phyloP scores from a whole-genome alignment of 2,329 filamentous ascomycete species.

The Helotiales sp. region DNA sequence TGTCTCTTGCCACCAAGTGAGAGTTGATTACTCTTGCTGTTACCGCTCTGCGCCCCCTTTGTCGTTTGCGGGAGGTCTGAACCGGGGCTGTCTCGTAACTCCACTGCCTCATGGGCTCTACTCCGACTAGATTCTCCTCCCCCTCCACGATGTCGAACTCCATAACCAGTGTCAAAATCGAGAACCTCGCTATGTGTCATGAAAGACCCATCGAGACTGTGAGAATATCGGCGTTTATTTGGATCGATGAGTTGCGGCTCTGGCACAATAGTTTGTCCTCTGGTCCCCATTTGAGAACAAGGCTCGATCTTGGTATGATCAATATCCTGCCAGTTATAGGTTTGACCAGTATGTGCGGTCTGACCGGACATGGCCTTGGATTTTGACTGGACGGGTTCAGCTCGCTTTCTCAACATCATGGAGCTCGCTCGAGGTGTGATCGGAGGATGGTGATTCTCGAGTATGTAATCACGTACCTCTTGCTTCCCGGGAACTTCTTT shows the following conservation, averaged over 20 bases:
- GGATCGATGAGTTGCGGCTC: slow-evolving; percentile 1
- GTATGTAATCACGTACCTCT: slow-evolving; percentile 37
- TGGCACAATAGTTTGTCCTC: background rate
- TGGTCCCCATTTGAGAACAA: slow-evolving; percentile 4
- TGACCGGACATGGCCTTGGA: slow-evolving; percentile 15
- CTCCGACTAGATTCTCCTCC: slow-evolving; percentile 19
- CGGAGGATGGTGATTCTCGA: slow-evolving; percentile 26
- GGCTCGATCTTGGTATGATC: slow-evolving; percentile 23
- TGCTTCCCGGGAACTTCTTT: slow-evolving; percentile 32
- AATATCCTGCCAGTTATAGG: slow-evolving; percentile 36
- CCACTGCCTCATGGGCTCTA: slow-evolving; percentile 21
- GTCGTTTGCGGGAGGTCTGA: slow-evolving; percentile 30
- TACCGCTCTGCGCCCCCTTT: slow-evolving; percentile 12
- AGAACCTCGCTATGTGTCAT: slow-evolving; percentile 32
- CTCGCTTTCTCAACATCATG: slow-evolving; percentile 28
- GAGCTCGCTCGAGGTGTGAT: slow-evolving; percentile 36
- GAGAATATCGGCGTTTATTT: slow-evolving; percentile 15
- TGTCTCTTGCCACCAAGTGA: slow-evolving; percentile 58
- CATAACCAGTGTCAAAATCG: slow-evolving; percentile 38
- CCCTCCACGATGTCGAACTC: slow-evolving; percentile 26
- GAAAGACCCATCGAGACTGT: slow-evolving; percentile 36
- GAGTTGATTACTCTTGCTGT: slow-evolving; percentile 30
- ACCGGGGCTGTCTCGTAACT: slow-evolving; percentile 33
- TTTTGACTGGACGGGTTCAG: slow-evolving; percentile 25
- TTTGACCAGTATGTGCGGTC: slow-evolving; percentile 23